Evolutionary conservation across 805 yeast genomes (phyloP), one percentile per base, ranked within the genome.

Genomic region (Saccharomyces jurei): DNA sequence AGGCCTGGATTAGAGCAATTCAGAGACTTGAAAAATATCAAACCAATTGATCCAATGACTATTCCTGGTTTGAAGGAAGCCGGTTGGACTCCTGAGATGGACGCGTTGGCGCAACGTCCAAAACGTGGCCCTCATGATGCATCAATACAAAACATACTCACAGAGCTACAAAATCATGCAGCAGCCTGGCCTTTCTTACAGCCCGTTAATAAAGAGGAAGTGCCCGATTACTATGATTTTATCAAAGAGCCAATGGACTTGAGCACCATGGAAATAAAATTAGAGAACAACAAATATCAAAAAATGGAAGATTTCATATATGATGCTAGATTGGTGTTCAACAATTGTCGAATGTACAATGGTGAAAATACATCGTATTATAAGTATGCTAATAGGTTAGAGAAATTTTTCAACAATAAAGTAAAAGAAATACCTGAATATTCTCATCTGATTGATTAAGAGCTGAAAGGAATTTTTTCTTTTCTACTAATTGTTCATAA

Each of bases 71-170:
- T 94, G 50, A 78, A 81, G 60, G 98, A 91, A 68, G 87, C 95
- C 3, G 99, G 99, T 0, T 94, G 99, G 99, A 88, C 96, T 31
- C 94, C 92, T 41, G 99, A 92, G 69, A 91, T 94, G 96, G 99
- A 94, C 69, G 92, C 89, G 62, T 74, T 94, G 56, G 98, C 98
- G 0, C 92, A 95, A 64, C 81, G 89, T 65, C 98, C 99, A 1
- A 89, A 90, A 68, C 77, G 97, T 54, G 89, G 95, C 1, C 96
- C 97, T 9, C 97, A 94, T 73, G 88, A 88, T 73, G 94, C 94
- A 48, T 86, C 87, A 58, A 91, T 94, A 96, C 89, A 88, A 62
- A 89, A 89, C 54, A 71, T 94, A 17, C 77, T 94, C 46, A 82
- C 89, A 6, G 99, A 94, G 65, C 70, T 94, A 74, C 94, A 89